Base-by-base conservation (phyloP, 1,284 basidiomycete genomes). In the Anthracocystis setariae region DNA sequence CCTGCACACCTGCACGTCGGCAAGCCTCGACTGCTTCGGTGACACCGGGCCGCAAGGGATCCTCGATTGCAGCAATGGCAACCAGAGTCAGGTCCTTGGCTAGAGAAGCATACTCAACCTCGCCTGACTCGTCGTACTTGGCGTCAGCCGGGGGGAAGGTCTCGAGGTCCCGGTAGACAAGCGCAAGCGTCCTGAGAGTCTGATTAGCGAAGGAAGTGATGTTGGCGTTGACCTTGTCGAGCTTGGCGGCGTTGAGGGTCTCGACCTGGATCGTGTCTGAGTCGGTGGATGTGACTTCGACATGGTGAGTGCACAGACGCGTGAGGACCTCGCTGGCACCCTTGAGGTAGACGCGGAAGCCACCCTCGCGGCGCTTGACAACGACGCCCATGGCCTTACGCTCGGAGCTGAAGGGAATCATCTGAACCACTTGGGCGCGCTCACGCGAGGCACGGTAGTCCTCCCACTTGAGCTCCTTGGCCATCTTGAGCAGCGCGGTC, bases 191-290 rank as follows among this genome's bases (percentile, higher is more conserved):
- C 47, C 94, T 89, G 13, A 98, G 89, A 23, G 89, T 92, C 86
- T 98, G 94, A 84, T 94, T 93, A 78, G 94, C 94, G 82, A 97
- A 98, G 85, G 94, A 94, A 73, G 94, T 93, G 84, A 95, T 98
- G 17, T 93, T 97, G 56, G 90, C 87, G 27, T 87, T 87, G 80
- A 97, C 91, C 78, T 95, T 95, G 72, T 90, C 89, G 69, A 86
- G 86, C 18, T 89, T 88, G 18, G 89, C 84, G 18, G 87, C 86
- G 23, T 69, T 52, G 44, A 77, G 61, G n/a, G 46, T n/a, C 15
- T 57, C 50, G 13, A 68, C 44, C 8, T 51, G 65, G 20, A 70
- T 33, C 12, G 47, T 46, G 46, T 73, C 70, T 69, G 89, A 88
- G 51, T 79, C 76, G 23, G 86, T 84, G 23, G 25, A 61, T 45